Base-by-base conservation (phyloP, 371 early-diverging fungal species). In the Neoconidiobolus thromboides region DNA sequence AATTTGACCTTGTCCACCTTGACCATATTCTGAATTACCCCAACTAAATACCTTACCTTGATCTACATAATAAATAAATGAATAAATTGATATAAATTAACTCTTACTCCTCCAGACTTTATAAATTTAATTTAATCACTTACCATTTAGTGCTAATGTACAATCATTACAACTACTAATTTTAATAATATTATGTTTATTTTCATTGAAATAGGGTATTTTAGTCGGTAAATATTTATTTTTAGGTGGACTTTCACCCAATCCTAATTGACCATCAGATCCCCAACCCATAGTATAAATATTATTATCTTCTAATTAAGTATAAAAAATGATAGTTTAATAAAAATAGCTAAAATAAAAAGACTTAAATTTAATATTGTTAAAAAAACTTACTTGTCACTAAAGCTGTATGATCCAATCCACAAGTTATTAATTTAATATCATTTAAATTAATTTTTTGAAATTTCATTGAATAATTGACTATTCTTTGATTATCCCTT, bases 1-100 rank as follows among this genome's bases (percentile, higher is more conserved):
- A 62, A 81, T 80, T 48, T 69, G 66, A 55, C 82, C 82, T 41
- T 76, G 75, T 78, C 81, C 78, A 56, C 81, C 79, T 67, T 87
- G 86, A 9, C 86, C 86, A 65, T 87, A 86, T 68, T 87, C 88
- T 3, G 84, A 79, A 64, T 87, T 87, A 14, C 88, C 88, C 88
- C 88, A 87, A 39, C 77, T 79, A 74, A 76, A 85, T 43, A 87
- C 46, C 43, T 67, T 64, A 14, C 76, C 71, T 44, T 73, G 67
- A 12, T 74, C 73, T 69, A 64, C 15, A 43, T 15, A 48, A 5
- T 4, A 7, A 14, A 26, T 26, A 26, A 26, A 26, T 26, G 26
- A 26, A 26, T 26, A 26, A 26, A 26, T 26, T 26, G 26, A 26
- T 26, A 26, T 26, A 26, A 26, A 26, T 26, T 26, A 26, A 26